Evolutionary conservation across 2,329 filamentous ascomycete species (phyloP).

Genomic region (Passalora sequoiae): DNA sequence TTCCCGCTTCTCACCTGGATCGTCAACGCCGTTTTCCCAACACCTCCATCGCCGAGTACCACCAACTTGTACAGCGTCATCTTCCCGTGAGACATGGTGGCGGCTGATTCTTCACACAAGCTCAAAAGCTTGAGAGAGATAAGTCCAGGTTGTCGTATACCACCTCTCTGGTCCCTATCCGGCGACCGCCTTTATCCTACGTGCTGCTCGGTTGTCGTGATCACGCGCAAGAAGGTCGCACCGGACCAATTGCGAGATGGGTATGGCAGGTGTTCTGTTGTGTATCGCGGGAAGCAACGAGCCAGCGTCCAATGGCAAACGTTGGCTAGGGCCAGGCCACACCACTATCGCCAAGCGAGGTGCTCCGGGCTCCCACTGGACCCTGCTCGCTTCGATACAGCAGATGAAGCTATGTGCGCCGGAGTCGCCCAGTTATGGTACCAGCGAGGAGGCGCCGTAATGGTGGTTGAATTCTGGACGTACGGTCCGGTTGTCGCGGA

Average conservation of each 20-base stretch:
- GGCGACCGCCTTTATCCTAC: conserved; percentile 15
- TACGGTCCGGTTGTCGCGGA: conserved; percentile 19
- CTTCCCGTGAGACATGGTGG: conserved; percentile 34
- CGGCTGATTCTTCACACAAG: conserved; percentile 7
- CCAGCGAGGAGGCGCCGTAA: conserved; percentile 19
- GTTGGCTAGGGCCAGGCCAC: conserved; percentile 9
- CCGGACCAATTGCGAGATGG: conserved; percentile 12
- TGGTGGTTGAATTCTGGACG: conserved; percentile 17
- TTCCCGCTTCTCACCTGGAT: conserved; percentile 57
- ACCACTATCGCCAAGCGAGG: conserved; percentile 1
- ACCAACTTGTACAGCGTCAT: conserved; percentile 73
- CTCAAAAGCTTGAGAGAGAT: neutral
- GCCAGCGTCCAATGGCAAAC: conserved; percentile 13
- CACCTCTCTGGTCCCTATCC: conserved; percentile 1
- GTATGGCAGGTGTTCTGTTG: conserved; percentile 8
- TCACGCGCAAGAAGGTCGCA: conserved; percentile 11
- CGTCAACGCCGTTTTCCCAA: conserved; percentile 98
- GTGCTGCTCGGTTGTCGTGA: conserved; percentile 3
- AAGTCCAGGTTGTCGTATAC: neutral
- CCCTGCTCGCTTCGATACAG: neutral
- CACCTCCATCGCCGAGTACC: conserved; percentile 94
- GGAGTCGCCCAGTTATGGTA: neutral
- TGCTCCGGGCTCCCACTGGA: neutral
- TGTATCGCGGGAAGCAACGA: conserved; percentile 12
- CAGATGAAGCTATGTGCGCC: conserved; percentile 1